phyloP scores from a whole-genome alignment of 805 yeast genomes.

The Ogataea methanolica region DNA sequence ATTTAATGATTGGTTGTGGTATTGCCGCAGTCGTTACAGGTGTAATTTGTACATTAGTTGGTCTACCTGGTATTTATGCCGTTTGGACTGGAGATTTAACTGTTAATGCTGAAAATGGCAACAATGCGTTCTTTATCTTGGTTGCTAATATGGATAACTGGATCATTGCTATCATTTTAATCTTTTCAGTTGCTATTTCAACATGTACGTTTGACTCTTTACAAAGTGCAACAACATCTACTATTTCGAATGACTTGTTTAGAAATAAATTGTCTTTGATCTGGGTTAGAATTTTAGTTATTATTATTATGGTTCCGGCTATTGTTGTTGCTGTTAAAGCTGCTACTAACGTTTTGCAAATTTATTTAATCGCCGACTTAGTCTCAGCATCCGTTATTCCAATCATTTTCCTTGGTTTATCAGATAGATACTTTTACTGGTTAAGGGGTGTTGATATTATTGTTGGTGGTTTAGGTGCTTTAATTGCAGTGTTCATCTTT shows the following conservation, averaged over 20 bases:
- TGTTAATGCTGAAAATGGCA: slow-evolving; percentile 51
- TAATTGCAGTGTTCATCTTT: slow-evolving; percentile 73
- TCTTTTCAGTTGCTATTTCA: slow-evolving; percentile 68
- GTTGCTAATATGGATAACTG: slow-evolving; percentile 73
- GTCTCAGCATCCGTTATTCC: slow-evolving; percentile 87
- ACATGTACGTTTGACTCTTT: slow-evolving; percentile 87
- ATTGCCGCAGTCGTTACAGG: slow-evolving; percentile 69
- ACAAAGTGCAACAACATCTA: slow-evolving; percentile 84
- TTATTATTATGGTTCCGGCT: slow-evolving; percentile 78
- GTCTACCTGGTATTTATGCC: slow-evolving; percentile 80
- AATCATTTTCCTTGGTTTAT: slow-evolving; percentile 72
- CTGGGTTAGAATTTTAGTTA: slow-evolving; percentile 66
- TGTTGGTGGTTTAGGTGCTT: slow-evolving; percentile 79
- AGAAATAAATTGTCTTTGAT: slow-evolving; percentile 68
- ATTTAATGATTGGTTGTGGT: slow-evolving; percentile 68
- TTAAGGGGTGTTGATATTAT: slow-evolving; percentile 77
- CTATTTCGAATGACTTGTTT: slow-evolving; percentile 85
- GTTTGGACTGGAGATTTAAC: slow-evolving; percentile 80
- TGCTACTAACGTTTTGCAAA: slow-evolving; percentile 79
- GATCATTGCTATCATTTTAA: slow-evolving; percentile 79
- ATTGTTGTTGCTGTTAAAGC: slow-evolving; percentile 78
- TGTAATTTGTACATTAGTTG: slow-evolving; percentile 64
- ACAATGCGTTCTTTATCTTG: slow-evolving; percentile 67
- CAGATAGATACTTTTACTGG: slow-evolving; percentile 54
- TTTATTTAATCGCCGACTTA: slow-evolving; percentile 86